Evolutionary conservation across 805 yeast species (phyloP).

Genomic region (Pichia manshurica): DNA sequence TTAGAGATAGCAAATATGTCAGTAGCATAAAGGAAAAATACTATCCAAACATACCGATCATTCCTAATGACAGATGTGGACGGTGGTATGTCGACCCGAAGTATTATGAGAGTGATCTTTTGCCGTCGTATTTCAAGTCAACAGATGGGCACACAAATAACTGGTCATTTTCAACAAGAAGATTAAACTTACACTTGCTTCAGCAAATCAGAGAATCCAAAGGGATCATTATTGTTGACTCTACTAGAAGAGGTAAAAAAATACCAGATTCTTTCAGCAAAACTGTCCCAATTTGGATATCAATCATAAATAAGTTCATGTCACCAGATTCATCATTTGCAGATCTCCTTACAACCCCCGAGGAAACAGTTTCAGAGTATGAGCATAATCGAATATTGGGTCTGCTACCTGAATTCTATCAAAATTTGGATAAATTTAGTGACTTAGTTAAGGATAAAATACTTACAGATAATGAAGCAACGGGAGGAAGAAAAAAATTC

Average conservation of each 20-base stretch:
- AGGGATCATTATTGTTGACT: constrained; percentile 67
- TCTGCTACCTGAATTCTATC: constrained; percentile 35
- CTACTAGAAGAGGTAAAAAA: constrained; percentile 77
- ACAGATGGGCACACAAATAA: constrained; percentile 85
- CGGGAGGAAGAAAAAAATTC: constrained; percentile 37
- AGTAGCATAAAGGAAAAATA: constrained; percentile 33
- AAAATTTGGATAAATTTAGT: constrained; percentile 2
- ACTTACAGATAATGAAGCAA: constrained; percentile 23
- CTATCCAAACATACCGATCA: constrained; percentile 33
- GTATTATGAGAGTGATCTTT: constrained; percentile 24
- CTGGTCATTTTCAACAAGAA: constrained; percentile 71
- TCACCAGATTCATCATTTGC: constrained; percentile 28
- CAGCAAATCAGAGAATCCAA: constrained; percentile 36
- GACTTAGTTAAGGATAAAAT: constrained; percentile 16
- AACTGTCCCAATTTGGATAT: constrained; percentile 90
- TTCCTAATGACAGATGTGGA: constrained; percentile 85
- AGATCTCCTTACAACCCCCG: constrained; percentile 35
- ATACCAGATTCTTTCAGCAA: constrained; percentile 86
- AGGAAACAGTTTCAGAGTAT: constrained; percentile 45
- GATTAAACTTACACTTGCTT: constrained; percentile 70
- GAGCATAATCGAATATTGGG: constrained; percentile 49
- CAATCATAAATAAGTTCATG: constrained; percentile 57
- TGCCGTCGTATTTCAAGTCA: constrained; percentile 63
- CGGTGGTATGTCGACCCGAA: constrained; percentile 57
- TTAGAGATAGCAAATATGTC: constrained; percentile 54